Evolutionary conservation across 495 filamentous ascomycete species (phyloP).

Genomic region (Penicillium bovifimosum): DNA sequence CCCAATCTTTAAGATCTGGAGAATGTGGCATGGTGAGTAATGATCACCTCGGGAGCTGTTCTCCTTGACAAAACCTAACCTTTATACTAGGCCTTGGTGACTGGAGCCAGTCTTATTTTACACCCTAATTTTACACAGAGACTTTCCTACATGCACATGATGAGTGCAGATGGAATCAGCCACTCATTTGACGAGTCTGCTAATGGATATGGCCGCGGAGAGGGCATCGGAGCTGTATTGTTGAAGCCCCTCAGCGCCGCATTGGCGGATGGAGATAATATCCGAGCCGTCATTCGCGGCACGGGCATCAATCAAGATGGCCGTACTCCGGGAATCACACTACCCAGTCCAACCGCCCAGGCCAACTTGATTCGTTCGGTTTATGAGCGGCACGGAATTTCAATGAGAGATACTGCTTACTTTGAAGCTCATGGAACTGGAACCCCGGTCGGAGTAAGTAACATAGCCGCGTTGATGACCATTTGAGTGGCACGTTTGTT

Average conservation of each 20-base stretch:
- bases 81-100: slow-evolving; percentile 18
- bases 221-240: slow-evolving; percentile 33
- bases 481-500: rapidly evolving
- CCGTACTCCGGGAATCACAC: slow-evolving; percentile 44
- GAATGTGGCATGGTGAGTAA: slow-evolving; percentile 32
- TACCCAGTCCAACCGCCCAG: slow-evolving; percentile 52
- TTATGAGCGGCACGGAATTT: slow-evolving; percentile 39
- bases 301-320: slow-evolving; percentile 31
- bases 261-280: slow-evolving; percentile 32
- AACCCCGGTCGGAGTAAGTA: slow-evolving; percentile 46
- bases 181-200: slow-evolving; percentile 29
- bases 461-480: not conserved
- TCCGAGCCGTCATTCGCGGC: slow-evolving; percentile 41
- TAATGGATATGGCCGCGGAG: slow-evolving; percentile 38
- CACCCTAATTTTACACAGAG: slow-evolving; percentile 23
- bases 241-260: slow-evolving; percentile 34
- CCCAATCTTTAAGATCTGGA: slow-evolving; percentile 31
- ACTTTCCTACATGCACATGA: slow-evolving; percentile 25
- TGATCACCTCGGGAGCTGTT: not conserved
- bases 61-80: not conserved
- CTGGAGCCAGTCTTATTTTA: slow-evolving; percentile 23
- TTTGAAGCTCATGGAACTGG: slow-evolving; percentile 42
- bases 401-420: slow-evolving; percentile 41
- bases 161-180: slow-evolving; percentile 24
- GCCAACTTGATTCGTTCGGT: slow-evolving; percentile 44